Evolutionary conservation across 2,329 filamentous ascomycete genomes (phyloP).

Genomic region (Hirsutella thompsonii): DNA sequence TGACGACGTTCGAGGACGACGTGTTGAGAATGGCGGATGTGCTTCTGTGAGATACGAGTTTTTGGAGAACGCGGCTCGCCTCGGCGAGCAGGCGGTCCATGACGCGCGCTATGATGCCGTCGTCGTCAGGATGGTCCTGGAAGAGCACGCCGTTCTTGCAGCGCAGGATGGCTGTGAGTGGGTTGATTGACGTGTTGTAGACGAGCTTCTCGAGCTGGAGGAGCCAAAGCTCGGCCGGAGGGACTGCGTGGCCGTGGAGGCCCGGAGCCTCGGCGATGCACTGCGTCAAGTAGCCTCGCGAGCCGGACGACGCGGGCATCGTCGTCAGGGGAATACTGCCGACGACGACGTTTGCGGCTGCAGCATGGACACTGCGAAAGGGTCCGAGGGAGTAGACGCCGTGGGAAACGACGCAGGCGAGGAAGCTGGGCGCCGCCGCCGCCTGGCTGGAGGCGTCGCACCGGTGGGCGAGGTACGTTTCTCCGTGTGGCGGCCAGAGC

Average conservation of each 20-base stretch:
- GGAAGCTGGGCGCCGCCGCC: conserved; percentile 47
- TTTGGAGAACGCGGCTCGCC: conserved; percentile 57
- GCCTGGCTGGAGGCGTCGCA: too few species aligned
- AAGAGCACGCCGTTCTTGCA: conserved; percentile 71
- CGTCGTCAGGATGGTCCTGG: conserved; percentile 38
- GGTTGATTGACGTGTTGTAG: conserved; percentile 70
- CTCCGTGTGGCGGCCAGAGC: conserved; percentile 40
- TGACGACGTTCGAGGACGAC: too few species aligned
- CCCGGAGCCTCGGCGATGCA: conserved; percentile 28
- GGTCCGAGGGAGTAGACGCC: conserved; percentile 37
- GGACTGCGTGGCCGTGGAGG: conserved; percentile 26
- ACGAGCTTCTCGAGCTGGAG: conserved; percentile 80
- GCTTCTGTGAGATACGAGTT: conserved; percentile 48
- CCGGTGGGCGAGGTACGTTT: conserved; percentile 26
- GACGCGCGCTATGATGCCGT: conserved; percentile 36
- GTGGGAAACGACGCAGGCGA: conserved; percentile 51
- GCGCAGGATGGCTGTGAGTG: conserved; percentile 66
- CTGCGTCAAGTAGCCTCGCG: conserved; percentile 26
- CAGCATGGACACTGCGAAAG: conserved; percentile 40
- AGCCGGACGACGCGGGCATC: conserved; percentile 2
- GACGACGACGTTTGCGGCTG: conserved; percentile 32
- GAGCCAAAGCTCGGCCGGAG: conserved; percentile 32
- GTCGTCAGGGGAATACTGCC: conserved; percentile 17
- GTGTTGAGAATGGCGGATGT: conserved; percentile 23
- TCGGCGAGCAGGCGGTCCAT: conserved; percentile 64